phyloP scores from a whole-genome alignment of 2,329 filamentous ascomycete genomes.

The Ophiostoma montium region DNA sequence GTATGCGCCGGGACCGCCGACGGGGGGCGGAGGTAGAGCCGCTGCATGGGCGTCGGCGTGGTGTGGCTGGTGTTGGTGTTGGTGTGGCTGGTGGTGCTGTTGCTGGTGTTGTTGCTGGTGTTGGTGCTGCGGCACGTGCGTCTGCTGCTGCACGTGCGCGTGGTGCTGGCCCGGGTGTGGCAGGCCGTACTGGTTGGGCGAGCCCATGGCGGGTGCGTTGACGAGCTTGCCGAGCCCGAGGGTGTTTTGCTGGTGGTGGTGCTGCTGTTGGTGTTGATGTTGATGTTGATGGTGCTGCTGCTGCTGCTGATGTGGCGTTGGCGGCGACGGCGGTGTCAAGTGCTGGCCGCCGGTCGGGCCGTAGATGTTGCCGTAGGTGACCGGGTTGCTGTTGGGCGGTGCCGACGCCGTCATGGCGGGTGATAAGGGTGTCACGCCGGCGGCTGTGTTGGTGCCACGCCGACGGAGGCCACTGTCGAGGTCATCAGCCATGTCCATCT shows the following conservation, averaged over 20 bases:
- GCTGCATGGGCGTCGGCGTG: not conserved
- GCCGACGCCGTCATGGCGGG: not conserved
- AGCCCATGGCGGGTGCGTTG: not conserved
- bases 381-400: not conserved
- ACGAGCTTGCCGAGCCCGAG: not conserved
- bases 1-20: not conserved
- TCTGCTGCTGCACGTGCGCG: conserved; percentile 6
- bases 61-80: conserved; percentile 5
- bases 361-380: not conserved
- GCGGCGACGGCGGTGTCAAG: not conserved
- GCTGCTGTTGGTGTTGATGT: not conserved
- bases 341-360: not conserved
- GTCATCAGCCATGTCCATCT: not conserved
- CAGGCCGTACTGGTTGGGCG: not conserved
- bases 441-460: too few species aligned
- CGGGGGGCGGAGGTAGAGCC: too few species aligned
- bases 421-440: too few species aligned
- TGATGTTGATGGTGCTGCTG: not conserved
- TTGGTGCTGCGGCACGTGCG: not conserved
- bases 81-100: conserved; percentile 6
- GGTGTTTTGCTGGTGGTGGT: not conserved
- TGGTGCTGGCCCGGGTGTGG: conserved; percentile 1
- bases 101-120: not conserved
- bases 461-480: too few species aligned
- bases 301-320: not conserved